Conservation (phyloP, 2,329 filamentous ascomycete species). For the Trichoderma asperellum region DNA sequence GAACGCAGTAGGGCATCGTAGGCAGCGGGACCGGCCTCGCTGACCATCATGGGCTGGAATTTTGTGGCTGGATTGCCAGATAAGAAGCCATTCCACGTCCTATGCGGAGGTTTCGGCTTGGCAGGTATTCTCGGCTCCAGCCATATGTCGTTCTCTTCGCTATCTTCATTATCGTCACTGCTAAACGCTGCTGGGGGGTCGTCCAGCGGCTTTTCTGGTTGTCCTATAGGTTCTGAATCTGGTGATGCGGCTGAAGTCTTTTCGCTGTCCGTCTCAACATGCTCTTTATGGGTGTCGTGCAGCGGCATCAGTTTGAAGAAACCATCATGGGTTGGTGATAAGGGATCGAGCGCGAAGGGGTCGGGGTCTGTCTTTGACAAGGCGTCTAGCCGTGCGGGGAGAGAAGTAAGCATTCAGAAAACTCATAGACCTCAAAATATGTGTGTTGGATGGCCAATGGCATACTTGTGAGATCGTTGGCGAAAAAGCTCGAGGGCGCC, state of each 20-base stretch:
- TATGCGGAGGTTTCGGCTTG: slow-evolving; percentile 50
- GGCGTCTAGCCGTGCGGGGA: neutral
- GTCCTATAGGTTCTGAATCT: neutral
- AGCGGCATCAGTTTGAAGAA: slow-evolving; percentile 39
- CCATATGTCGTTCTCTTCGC: slow-evolving; percentile 49
- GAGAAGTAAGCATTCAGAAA: neutral
- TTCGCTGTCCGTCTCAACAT: neutral
- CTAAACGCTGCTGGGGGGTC: slow-evolving; percentile 1
- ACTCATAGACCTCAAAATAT: neutral
- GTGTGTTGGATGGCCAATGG: neutral
- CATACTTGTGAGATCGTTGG: slow-evolving; percentile 44
- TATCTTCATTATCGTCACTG: slow-evolving; percentile 12
- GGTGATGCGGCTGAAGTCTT: neutral
- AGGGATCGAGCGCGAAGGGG: slow-evolving; percentile 30
- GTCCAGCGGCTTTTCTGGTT: neutral
- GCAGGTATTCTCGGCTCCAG: slow-evolving; percentile 43
- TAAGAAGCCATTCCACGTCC: slow-evolving; percentile 73
- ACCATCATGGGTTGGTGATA: slow-evolving; percentile 36
- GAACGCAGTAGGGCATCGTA: slow-evolving; percentile 66
- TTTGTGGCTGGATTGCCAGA: slow-evolving; percentile 39
- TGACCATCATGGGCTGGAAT: slow-evolving; percentile 60
- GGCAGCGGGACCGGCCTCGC: slow-evolving; percentile 66
- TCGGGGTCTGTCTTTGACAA: slow-evolving; percentile 26
- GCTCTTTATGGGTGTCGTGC: slow-evolving; percentile 15
- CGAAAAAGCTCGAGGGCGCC: slow-evolving; percentile 43